Percentiles rank a stretch among this genome's conserved stretches.
These are phyloP conservation scores for Quercus agrifolia DNA, from an alignment of 306 rosid species.

Conservation along the genomic window DNA sequence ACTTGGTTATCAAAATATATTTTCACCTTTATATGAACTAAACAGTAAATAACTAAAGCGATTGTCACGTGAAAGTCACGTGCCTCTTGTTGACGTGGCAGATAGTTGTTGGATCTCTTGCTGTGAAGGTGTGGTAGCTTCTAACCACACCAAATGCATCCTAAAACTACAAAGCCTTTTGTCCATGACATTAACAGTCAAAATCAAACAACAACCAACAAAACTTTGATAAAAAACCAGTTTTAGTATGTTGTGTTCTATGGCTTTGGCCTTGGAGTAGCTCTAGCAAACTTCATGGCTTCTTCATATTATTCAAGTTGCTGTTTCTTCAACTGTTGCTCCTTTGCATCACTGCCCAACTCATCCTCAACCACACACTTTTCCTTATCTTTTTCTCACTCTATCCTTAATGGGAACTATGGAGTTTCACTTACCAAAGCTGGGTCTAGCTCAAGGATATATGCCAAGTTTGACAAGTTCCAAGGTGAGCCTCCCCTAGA, in stretches of 20 bases:
- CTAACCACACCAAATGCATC: neutral
- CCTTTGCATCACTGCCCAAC: conserved; percentile 28
- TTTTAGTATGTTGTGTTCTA: neutral
- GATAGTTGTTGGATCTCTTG: neutral
- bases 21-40: too few species aligned
- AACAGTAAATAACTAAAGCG: too few species aligned
- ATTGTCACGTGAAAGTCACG: too few species aligned
- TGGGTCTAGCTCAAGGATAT: conserved; percentile 34
- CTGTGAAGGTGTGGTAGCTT: neutral
- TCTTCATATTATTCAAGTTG: conserved; percentile 48
- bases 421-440: conserved; percentile 29
- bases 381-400: conserved; percentile 39
- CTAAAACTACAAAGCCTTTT: neutral
- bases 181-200: neutral
- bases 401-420: conserved; percentile 28
- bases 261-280: conserved; percentile 20
- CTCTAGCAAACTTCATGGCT: conserved; percentile 41
- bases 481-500: conserved; percentile 45
- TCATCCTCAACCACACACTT: conserved; percentile 50
- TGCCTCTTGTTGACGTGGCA: neutral
- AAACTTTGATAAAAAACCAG: neutral
- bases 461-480: conserved; percentile 87
- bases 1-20: too few species aligned
- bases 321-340: conserved; percentile 23
- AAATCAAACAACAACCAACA: neutral